Conservation (phyloP, 306 rosid species). For the Hippophae rhamnoides region DNA sequence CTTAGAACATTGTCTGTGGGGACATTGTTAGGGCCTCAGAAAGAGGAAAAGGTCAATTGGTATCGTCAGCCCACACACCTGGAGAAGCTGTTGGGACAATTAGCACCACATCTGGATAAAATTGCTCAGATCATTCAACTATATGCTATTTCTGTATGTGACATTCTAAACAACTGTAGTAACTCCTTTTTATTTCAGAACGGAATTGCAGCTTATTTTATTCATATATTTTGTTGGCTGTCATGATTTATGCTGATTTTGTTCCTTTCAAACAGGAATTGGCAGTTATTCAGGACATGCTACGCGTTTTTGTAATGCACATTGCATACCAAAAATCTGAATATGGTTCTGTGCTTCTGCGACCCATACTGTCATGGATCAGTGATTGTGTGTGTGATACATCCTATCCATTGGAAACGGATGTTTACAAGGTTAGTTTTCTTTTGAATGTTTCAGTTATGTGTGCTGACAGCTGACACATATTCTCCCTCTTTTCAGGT, state of each 20-base stretch:
- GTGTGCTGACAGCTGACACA: not conserved
- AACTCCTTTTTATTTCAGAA: not conserved
- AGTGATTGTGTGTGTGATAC: slow-evolving; percentile 43
- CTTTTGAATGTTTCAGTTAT: slow-evolving; percentile 13
- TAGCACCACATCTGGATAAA: slow-evolving; percentile 66
- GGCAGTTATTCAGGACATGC: slow-evolving; percentile 82
- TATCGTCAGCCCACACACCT: slow-evolving; percentile 64
- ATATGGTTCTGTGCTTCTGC: slow-evolving; percentile 54
- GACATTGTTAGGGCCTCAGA: slow-evolving; percentile 69
- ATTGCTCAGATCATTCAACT: slow-evolving; percentile 77
- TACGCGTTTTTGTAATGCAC: slow-evolving; percentile 69
- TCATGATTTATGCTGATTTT: slow-evolving; percentile 14
- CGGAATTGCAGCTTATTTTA: not conserved
- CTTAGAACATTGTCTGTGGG: slow-evolving; percentile 78
- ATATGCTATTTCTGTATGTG: slow-evolving; percentile 87
- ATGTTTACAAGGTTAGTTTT: slow-evolving; percentile 57
- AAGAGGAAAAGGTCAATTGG: slow-evolving; percentile 78
- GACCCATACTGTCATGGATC: slow-evolving; percentile 53
- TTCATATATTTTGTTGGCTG: not conserved
- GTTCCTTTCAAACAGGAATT: slow-evolving; percentile 43
- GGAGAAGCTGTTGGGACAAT: slow-evolving; percentile 70
- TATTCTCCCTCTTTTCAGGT: slow-evolving; percentile 40
- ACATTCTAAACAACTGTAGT: slow-evolving; percentile 5
- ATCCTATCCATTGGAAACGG: slow-evolving; percentile 46
- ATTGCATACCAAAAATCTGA: slow-evolving; percentile 52